phyloP scores from a whole-genome alignment of 2,329 filamentous ascomycete species.

The Grosmannia serpens region DNA sequence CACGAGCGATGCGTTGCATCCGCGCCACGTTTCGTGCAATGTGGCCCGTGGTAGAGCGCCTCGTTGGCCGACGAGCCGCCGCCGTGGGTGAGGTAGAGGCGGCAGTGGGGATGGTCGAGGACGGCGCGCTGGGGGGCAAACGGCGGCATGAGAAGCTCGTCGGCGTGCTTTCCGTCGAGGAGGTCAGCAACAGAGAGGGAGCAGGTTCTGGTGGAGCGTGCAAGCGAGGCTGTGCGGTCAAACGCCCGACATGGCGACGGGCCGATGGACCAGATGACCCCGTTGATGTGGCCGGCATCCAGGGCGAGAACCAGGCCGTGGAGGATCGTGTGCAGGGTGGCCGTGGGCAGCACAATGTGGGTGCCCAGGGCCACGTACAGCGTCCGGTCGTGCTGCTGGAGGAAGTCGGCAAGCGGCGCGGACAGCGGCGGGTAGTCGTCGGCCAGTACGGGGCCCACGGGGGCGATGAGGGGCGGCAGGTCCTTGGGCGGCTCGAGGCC shows the following conservation, averaged over 20 bases:
- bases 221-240: background rate
- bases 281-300: background rate
- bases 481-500: background rate
- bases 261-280: background rate
- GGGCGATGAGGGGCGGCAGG: background rate
- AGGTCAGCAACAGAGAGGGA: background rate
- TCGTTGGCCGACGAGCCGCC: background rate
- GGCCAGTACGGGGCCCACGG: background rate
- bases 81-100: background rate
- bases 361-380: constrained; percentile 1
- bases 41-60: background rate
- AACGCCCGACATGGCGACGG: background rate
- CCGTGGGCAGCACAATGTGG: background rate
- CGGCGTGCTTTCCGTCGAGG: background rate
- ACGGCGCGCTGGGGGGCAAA: constrained; percentile 1
- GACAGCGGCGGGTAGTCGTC: background rate
- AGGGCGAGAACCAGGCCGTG: background rate
- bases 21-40: background rate
- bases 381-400: background rate
- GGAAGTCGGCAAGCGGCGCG: background rate
- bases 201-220: background rate
- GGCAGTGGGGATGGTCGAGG: background rate
- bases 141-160: background rate
- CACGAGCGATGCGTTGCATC: background rate
- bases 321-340: background rate